phyloP scores from a whole-genome alignment of 768 basidiomycete species.

The Rhodotorula kratochvilovae region DNA sequence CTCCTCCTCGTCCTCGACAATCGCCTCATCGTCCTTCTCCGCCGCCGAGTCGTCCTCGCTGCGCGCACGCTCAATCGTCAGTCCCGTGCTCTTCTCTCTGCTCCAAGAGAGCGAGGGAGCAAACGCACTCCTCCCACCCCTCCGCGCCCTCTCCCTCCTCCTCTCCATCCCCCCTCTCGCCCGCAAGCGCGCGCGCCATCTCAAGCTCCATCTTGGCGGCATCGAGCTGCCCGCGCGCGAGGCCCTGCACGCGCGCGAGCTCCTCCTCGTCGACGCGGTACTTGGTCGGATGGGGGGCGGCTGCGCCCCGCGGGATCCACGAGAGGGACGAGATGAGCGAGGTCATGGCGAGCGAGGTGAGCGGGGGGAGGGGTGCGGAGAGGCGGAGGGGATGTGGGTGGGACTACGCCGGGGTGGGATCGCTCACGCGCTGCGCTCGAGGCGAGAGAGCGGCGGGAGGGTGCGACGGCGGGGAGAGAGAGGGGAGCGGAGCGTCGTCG shows the following conservation, averaged over 20 bases:
- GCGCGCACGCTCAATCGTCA: not conserved
- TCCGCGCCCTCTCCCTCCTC: conserved; percentile 54
- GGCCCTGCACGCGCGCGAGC: conserved; percentile 76
- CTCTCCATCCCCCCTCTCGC: conserved; percentile 52
- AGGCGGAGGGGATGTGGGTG: not conserved
- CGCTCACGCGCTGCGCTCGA: no score
- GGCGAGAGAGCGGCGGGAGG: no score
- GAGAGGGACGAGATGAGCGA: conserved; percentile 39
- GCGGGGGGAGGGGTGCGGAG: not conserved
- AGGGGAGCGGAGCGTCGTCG: no score
- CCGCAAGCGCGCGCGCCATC: conserved; percentile 69
- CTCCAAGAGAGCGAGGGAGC: no score
- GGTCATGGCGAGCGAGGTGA: conserved; percentile 10
- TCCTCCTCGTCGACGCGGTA: conserved; percentile 88
- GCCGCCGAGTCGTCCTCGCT: not conserved
- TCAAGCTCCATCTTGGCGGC: conserved; percentile 81
- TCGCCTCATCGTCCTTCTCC: not conserved
- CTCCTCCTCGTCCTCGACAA: not conserved
- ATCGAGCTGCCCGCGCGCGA: conserved; percentile 81
- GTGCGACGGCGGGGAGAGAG: no score
- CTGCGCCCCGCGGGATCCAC: conserved; percentile 64
- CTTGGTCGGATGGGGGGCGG: conserved; percentile 69
- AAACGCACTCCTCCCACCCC: conserved; percentile 88
- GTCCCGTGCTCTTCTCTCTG: not conserved
- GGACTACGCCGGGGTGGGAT: no score